Evolutionary conservation across 345 rosid species (phyloP).

Genomic region (Camelina hispida): DNA sequence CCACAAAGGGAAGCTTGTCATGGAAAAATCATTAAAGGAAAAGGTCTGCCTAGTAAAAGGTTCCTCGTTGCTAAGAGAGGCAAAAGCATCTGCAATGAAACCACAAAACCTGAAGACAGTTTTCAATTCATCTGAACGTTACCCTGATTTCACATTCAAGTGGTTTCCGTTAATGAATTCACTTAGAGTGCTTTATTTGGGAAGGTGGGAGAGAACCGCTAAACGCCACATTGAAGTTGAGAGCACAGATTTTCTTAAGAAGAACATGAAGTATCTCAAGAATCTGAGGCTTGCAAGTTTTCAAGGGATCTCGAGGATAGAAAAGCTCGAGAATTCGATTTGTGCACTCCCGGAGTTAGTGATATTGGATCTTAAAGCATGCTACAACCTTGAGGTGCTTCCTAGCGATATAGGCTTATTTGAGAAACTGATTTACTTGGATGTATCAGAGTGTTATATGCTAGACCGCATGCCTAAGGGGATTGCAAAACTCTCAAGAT

Average conservation of each 20-base stretch:
- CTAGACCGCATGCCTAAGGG: conserved; percentile 55
- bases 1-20: conserved; percentile 27
- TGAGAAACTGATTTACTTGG: conserved; percentile 53
- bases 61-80: not conserved
- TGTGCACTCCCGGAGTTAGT: conserved; percentile 41
- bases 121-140: conserved; percentile 56
- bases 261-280: conserved; percentile 39
- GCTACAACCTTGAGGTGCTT: conserved; percentile 57
- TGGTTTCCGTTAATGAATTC: conserved; percentile 44
- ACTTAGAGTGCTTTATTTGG: conserved; percentile 50
- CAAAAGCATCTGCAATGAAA: not conserved
- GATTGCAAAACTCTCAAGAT: conserved; percentile 39
- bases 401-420: conserved; percentile 51
- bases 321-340: conserved; percentile 35
- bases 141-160: conserved; percentile 48
- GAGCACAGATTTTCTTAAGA: conserved; percentile 38
- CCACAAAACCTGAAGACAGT: conserved; percentile 22
- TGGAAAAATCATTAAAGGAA: not conserved
- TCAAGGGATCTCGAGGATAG: conserved; percentile 65
- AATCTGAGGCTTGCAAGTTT: conserved; percentile 52
- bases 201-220: conserved; percentile 53
- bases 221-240: conserved; percentile 53
- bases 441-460: conserved; percentile 59
- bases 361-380: conserved; percentile 64
- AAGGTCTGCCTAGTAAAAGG: conserved; percentile 53